Evolutionary conservation across 257 asterid genomes (phyloP), one percentile per base, ranked within the genome.

Genomic region (Eustoma russellianum): DNA sequence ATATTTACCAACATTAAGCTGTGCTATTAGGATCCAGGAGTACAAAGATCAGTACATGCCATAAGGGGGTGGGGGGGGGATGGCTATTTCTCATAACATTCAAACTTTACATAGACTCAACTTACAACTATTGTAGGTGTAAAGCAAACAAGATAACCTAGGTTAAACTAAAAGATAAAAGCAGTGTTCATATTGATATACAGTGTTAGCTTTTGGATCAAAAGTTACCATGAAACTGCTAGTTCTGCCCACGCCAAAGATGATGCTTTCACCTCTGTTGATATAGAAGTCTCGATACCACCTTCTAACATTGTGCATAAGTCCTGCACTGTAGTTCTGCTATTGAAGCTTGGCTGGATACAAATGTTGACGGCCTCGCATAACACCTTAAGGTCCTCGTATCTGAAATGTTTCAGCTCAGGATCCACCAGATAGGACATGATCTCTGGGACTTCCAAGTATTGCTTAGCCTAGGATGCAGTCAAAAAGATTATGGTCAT

Each of bases 211-310:
- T 57, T 35, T 9, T 35, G 41, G 5, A 52, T 54, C 30, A 6
- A 50, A 16, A 43, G 63, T 76, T 66, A 92, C 2, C 89, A 75
- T 9, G 93, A 78, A 48, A 92, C 95, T 0, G 88, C 88, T 28
- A 92, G 94, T 64, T 88, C 97, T 2, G 99, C 94, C 95, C 95
- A 85, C 9, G 94, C 99, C 66, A 92, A 65, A 48, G 94, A 82
- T 5, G 99, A 81, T 1, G 83, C 83, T 68, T 71, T 73, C 53
- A 92, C 74, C 70, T 88, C 94, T 2, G 84, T 85, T 2, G 93
- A 70, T 52, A 85, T 57, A 19, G 99, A 88, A 3, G 83, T 81
- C 59, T 88, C 94, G 2, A 92, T 79, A 41, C 85, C 78, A 48
- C 70, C 75, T 69, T 88, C 97, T 63, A 92, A 49, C 69, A 71